Conservation (phyloP, 306 rosid genomes). For the Prunus dulcis region DNA sequence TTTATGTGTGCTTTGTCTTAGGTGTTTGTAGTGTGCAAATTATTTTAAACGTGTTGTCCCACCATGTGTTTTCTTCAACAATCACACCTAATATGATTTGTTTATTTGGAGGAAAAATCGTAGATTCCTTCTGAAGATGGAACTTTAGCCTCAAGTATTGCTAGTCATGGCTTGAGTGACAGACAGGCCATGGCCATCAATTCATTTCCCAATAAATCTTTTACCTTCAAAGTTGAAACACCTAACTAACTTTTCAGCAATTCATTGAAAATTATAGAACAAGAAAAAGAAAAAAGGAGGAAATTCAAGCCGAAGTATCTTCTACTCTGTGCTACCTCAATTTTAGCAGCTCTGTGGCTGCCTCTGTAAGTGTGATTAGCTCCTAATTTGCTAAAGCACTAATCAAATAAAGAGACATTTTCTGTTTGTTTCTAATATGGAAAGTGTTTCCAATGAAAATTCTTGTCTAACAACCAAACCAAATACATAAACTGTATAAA, state of each 20-base stretch:
- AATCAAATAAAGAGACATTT: background rate
- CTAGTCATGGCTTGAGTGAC: background rate
- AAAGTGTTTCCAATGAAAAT: background rate
- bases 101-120: background rate
- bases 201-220: background rate
- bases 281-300: background rate
- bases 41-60: background rate
- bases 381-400: background rate
- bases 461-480: background rate
- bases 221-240: background rate
- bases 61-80: constrained; percentile 18
- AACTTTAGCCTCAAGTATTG: background rate
- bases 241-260: background rate
- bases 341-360: background rate
- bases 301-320: constrained; percentile 8
- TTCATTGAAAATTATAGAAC: background rate
- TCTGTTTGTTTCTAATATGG: background rate
- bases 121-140: background rate
- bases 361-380: background rate
- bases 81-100: constrained; percentile 8
- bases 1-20: constrained; percentile 2
- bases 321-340: background rate
- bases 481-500: background rate
- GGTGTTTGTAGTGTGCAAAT: background rate
- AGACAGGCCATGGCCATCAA: background rate